Base-by-base conservation (phyloP, 805 yeast genomes). In the Tetrapisispora fleetii region DNA sequence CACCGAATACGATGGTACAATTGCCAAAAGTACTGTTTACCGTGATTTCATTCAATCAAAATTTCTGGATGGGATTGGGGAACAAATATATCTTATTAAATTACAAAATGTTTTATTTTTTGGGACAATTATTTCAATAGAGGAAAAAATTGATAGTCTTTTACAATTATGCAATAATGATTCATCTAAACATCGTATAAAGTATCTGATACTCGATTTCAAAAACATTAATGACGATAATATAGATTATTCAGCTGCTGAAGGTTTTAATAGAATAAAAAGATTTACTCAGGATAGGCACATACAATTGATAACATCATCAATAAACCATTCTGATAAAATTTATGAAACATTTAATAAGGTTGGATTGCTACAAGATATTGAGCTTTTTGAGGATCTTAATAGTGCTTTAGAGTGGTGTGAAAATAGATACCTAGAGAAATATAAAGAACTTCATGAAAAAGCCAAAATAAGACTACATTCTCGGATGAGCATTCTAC, bases 381-480 rank as follows among this genome's bases (percentile, higher is more conserved):
- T 69, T 24, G 77, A 73, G 48, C 72, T 90, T 40, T 91, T 89
- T 61, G 77, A 77, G 48, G 84, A 86, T 47, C 73, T 93, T 57
- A 93, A 93, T 61, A 77, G 84, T 48, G 95, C 96, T 0, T 73
- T 93, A 40, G 98, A 93, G 66, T 91, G 96, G 96, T 88, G 97
- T 70, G 99, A 93, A 64, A 91, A 93, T 67, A 82, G 83, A 57
- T 88, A 90, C 56, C 73, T 93, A 58, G 51, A 54, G 4, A 64
- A 68, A 51, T 71, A 69, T 50, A 68, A 58, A 45, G 58, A 65
- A 36, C 53, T 70, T 39, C 67, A 70, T 30, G 58, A 56, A 22
- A 62, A 58, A 33, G 48, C 48, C 3, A 45, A 39, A 33, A 13
- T 39, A 14, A 45, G 48, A 39, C 11, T 45, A 4, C n/a, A 39